These are phyloP conservation scores for Colletotrichum paranaense DNA, from an alignment of 2,329 filamentous ascomycete genomes.

Conservation along the genomic window DNA sequence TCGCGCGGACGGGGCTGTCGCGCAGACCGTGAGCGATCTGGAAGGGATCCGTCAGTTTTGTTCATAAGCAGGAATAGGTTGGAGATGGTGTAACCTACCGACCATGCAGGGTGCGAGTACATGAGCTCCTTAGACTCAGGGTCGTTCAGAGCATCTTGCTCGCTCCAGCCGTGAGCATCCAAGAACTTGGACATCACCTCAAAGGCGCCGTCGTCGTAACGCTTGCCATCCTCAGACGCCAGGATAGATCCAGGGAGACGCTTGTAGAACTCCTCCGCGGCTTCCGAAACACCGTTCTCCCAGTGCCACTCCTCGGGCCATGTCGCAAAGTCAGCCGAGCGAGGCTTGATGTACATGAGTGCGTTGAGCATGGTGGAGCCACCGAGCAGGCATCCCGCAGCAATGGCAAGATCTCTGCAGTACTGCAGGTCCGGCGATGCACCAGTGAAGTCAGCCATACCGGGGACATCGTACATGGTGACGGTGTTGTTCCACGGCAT, in stretches of 20 bases:
- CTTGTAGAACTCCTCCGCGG: slow-evolving; percentile 37
- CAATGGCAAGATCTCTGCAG: slow-evolving; percentile 42
- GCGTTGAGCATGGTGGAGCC: slow-evolving; percentile 44
- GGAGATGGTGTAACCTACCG: not conserved
- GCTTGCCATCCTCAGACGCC: slow-evolving; percentile 33
- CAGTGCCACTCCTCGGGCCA: slow-evolving; percentile 38
- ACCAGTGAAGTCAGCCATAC: slow-evolving; percentile 31
- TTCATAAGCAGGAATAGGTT: not conserved
- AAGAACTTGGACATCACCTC: slow-evolving; percentile 35
- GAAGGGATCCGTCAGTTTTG: not conserved
- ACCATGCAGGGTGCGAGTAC: slow-evolving; percentile 37
- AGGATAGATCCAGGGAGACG: slow-evolving; percentile 34
- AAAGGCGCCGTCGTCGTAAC: slow-evolving; percentile 36
- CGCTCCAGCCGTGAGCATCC: slow-evolving; percentile 34
- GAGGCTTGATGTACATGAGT: slow-evolving; percentile 40
- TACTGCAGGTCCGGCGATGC: slow-evolving; percentile 28
- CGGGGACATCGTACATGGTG: slow-evolving; percentile 40
- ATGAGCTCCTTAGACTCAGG: slow-evolving; percentile 35
- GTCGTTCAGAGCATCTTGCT: slow-evolving; percentile 32
- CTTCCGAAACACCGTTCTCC: slow-evolving; percentile 34
- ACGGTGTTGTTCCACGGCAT: slow-evolving; percentile 42
- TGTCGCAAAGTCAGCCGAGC: slow-evolving; percentile 21
- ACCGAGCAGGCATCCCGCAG: slow-evolving; percentile 46
- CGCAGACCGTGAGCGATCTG: slow-evolving; percentile 36
- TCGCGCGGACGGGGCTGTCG: slow-evolving; percentile 43